Percentiles rank a stretch among this genome's conserved stretches.
Evolutionary conservation across 2,329 filamentous ascomycete species (phyloP).

Genomic region (Colletotrichum sidae): DNA sequence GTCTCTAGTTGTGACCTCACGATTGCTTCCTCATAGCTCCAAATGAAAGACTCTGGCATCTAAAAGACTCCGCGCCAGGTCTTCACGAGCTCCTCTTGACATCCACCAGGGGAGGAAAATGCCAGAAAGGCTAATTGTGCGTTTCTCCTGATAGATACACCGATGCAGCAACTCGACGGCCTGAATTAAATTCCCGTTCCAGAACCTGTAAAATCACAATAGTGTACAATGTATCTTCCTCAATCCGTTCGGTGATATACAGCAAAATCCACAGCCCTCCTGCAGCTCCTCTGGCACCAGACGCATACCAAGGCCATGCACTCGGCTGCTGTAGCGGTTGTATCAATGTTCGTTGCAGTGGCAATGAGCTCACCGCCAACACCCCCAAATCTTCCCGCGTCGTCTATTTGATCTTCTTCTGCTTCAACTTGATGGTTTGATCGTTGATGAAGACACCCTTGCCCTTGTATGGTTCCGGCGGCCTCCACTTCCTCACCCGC

Average conservation of each 20-base stretch:
- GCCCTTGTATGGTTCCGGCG: constrained; percentile 97
- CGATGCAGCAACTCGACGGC: no score
- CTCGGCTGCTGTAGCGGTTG: not conserved
- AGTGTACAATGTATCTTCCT: constrained; percentile 30
- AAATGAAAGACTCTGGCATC: no score
- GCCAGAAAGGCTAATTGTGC: no score
- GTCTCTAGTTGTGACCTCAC: no score
- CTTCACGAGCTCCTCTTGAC: no score
- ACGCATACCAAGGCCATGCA: not conserved
- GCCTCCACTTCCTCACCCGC: constrained; percentile 86
- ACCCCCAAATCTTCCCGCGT: constrained; percentile 2
- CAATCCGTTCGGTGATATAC: constrained; percentile 35
- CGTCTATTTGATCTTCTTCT: constrained; percentile 91
- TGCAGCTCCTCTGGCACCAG: constrained; percentile 3
- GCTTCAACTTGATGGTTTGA: constrained; percentile 97
- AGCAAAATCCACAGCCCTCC: constrained; percentile 37
- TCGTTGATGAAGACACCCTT: constrained; percentile 99
- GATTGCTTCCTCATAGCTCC: no score
- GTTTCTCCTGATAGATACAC: no score
- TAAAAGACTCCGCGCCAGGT: no score
- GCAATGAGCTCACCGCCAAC: not conserved
- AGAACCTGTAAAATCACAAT: constrained; percentile 11
- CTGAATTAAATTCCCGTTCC: no score
- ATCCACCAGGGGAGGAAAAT: no score
- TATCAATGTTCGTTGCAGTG: not conserved